Evolutionary conservation across 129 eudicot species (phyloP), one percentile per base, ranked within the genome.

Genomic region (Ambrosia trifida): DNA sequence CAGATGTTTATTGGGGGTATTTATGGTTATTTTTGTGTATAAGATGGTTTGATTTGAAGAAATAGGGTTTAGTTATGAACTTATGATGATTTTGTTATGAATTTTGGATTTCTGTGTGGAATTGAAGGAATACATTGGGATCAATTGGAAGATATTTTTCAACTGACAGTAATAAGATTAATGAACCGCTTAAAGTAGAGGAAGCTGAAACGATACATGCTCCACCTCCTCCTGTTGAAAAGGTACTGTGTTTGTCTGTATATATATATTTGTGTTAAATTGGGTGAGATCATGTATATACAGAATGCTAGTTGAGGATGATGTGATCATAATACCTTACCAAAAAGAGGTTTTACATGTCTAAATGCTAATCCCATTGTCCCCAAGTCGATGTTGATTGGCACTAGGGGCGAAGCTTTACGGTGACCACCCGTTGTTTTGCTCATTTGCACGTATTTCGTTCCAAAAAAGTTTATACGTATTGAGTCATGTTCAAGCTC

Each of bases 181-280:
- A 80, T 61, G 94, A 84, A 72, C 78, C 85, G 11, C 72, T 76
- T 32, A 85, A 83, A 73, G 89, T 84, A 47, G 91, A 90, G 72
- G 97, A 94, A 81, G 93, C 97, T 20, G 95, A 94, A 73, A 86
- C 96, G 13, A 81, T 89, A 33, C 43, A 85, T 56, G 52, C 84
- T 24, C 82, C 97, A 16, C 98, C 96, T 13, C 93, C 99, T 69
- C 83, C 84, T 28, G 61, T 88, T n/a, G 97, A 94, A 78, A 94
- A 90, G 97, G 99, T 89, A 72, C 50, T 47, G 44, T 2, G 18
- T 58, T 54, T 47, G 44, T 2, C 30, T 58, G 7, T 40, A 14
- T 65, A 3, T 64, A 7, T 65, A 28, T 38, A 18, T 63, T 31
- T 47, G 28, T 5, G 14, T 33, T 12, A 30, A 13, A 8, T 17